Evolutionary conservation across 2,329 filamentous ascomycete genomes (phyloP).

Genomic region (Fusarium compactum): DNA sequence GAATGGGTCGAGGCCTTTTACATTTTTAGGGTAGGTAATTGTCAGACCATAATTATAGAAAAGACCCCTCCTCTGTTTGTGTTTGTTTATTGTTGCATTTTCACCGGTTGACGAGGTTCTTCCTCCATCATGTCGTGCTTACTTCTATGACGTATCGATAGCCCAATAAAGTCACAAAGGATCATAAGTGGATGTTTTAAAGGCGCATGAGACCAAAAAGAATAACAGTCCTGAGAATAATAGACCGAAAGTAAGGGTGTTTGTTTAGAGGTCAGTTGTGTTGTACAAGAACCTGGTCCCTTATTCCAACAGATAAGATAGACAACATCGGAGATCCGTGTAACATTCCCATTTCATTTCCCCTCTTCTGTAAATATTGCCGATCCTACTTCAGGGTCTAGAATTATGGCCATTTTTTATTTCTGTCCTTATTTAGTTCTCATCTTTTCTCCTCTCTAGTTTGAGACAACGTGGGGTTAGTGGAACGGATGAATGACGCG

Average conservation of each 20-base stretch:
- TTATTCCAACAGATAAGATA: not conserved
- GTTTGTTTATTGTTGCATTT: not conserved
- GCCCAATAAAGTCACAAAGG: not conserved
- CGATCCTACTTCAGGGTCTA: conserved; percentile 11
- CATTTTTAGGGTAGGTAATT: not conserved
- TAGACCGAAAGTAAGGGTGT: not conserved
- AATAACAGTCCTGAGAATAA: not conserved
- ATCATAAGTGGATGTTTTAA: not conserved
- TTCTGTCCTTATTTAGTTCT: not conserved
- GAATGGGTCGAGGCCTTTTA: not conserved
- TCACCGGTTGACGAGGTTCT: conserved; percentile 6
- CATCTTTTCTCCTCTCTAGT: not conserved
- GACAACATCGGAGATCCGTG: conserved; percentile 13
- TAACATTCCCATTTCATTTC: conserved; percentile 12
- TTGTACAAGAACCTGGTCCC: not conserved
- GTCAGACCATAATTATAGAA: not conserved
- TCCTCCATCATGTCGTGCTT: not conserved
- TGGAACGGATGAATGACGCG: conserved; percentile 35
- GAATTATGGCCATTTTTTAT: not conserved
- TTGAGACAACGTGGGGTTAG: conserved; percentile 7
- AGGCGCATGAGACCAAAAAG: not conserved
- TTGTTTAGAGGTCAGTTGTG: not conserved
- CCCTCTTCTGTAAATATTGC: not conserved
- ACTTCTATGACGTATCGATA: conserved; percentile 37
- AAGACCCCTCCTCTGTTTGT: not conserved